Evolutionary conservation across 2,329 filamentous ascomycete genomes (phyloP).

Genomic region (Hansfordia pulvinata): DNA sequence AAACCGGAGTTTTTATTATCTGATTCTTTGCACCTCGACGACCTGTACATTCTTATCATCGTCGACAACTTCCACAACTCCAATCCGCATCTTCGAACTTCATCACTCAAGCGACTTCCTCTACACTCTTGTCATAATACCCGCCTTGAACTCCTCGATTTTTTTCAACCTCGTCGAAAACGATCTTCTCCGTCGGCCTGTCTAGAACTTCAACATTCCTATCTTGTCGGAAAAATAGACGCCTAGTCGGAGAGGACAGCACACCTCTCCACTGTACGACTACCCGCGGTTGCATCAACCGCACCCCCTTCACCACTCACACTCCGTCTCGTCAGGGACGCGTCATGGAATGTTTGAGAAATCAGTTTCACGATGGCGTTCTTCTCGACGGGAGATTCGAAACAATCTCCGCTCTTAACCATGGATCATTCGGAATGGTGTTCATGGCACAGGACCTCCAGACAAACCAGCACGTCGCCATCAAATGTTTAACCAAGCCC

Average conservation of each 20-base stretch:
- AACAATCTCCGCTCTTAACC: conserved; percentile 88
- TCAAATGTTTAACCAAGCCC: conserved; percentile 92
- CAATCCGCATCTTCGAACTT: neutral
- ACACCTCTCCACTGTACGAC: conserved; percentile 13
- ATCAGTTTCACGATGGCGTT: conserved; percentile 66
- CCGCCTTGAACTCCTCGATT: too few species aligned
- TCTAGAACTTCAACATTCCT: too few species aligned
- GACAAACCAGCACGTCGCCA: conserved; percentile 71
- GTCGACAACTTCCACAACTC: conserved; percentile 3
- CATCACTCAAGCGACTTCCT: neutral
- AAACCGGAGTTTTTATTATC: conserved; percentile 23
- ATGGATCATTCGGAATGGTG: conserved; percentile 98
- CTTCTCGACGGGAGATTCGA: conserved; percentile 81
- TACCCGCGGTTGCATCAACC: conserved; percentile 10
- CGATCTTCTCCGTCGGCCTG: too few species aligned
- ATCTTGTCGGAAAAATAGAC: too few species aligned
- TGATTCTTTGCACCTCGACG: conserved; percentile 13
- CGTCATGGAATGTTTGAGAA: conserved; percentile 74
- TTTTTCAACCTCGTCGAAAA: too few species aligned
- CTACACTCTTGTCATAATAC: neutral
- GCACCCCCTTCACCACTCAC: conserved; percentile 18
- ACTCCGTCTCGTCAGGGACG: conserved; percentile 18
- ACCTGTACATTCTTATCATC: conserved; percentile 17
- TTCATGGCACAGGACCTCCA: conserved; percentile 75
- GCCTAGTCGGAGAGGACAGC: conserved; percentile 9